Percentiles rank a stretch among this genome's conserved stretches.
Evolutionary conservation across 2,329 filamentous ascomycete species (phyloP).

Genomic region (Ophiostoma himal-ulmi): DNA sequence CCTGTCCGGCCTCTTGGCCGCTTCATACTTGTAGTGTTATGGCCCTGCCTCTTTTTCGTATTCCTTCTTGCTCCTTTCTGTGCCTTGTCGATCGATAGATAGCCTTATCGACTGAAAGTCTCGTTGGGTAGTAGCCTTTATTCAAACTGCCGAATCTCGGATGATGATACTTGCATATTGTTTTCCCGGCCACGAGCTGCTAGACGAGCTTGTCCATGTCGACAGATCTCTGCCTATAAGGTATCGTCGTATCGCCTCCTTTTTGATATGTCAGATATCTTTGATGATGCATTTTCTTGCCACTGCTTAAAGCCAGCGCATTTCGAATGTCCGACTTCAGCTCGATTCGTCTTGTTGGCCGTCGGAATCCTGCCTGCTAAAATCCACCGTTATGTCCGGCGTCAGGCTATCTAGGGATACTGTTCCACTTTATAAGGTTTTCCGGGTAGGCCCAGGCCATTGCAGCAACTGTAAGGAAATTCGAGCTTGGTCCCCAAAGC

Average conservation of each 20-base stretch:
- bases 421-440: conserved; percentile 18
- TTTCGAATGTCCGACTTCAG: background rate
- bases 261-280: background rate
- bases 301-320: background rate
- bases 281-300: background rate
- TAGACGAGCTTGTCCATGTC: background rate
- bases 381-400: conserved; percentile 22
- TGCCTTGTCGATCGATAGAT: background rate
- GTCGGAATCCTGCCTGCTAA: conserved; percentile 9
- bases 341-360: background rate
- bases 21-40: background rate
- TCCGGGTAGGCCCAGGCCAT: background rate
- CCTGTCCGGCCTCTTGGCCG: background rate
- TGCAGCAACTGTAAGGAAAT: background rate
- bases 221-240: background rate
- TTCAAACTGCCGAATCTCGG: conserved; percentile 5
- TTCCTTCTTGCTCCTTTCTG: background rate
- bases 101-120: too few relatives aligned
- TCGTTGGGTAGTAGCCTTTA: too few relatives aligned
- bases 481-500: background rate
- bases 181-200: background rate
- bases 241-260: background rate
- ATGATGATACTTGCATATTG: background rate
- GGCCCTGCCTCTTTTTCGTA: background rate
- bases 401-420: background rate